Conservation (phyloP, 257 asterid genomes). For the Solanum chaucha region DNA sequence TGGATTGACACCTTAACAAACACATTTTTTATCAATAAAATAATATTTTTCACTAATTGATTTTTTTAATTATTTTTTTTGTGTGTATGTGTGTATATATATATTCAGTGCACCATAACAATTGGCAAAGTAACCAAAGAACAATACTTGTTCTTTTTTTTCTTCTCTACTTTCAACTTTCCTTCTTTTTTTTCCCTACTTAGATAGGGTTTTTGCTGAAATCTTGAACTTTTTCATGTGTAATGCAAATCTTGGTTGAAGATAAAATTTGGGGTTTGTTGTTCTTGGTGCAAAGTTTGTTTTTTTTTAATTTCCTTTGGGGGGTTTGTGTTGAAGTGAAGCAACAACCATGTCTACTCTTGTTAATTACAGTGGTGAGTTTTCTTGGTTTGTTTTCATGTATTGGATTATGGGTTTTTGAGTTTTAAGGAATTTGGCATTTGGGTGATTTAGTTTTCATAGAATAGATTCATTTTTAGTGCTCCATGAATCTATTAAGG, state of each 20-base stretch:
- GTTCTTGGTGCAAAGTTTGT: constrained; percentile 30
- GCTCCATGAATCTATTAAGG: neutral
- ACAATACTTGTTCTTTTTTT: constrained; percentile 5
- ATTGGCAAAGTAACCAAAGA: constrained; percentile 8
- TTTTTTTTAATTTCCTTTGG: constrained; percentile 34
- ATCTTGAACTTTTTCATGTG: constrained; percentile 11
- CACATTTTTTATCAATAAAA: neutral
- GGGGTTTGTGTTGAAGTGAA: constrained; percentile 35
- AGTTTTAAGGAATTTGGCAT: neutral
- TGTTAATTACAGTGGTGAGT: constrained; percentile 86
- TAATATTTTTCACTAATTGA: neutral
- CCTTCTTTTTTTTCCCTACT: constrained; percentile 30
- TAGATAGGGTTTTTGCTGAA: constrained; percentile 37
- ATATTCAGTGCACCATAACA: constrained; percentile 1
- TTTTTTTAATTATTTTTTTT: neutral
- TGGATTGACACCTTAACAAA: constrained; percentile 31
- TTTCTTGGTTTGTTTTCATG: neutral
- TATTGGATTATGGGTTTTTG: neutral
- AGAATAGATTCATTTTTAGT: neutral
- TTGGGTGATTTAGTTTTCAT: neutral
- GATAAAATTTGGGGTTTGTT: constrained; percentile 47
- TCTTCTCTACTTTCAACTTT: constrained; percentile 1
- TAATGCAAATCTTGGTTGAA: constrained; percentile 50
- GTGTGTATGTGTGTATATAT: neutral
- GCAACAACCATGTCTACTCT: constrained; percentile 74